phyloP scores from a whole-genome alignment of 202 grass and related monocot genomes.

The Panicum virgatum region DNA sequence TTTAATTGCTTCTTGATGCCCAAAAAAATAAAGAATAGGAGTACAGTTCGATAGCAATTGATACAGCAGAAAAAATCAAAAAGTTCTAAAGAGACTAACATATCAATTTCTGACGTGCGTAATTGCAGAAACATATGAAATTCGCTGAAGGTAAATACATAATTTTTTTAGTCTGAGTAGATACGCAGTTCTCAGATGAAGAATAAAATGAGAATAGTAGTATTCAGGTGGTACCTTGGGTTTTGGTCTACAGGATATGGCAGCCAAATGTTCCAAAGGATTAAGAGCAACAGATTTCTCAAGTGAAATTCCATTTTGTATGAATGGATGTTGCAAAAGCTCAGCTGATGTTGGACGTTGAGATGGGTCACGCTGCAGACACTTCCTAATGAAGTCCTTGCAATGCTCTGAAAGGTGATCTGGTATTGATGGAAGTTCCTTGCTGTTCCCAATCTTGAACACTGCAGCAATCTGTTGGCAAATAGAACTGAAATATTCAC shows the following conservation, averaged over 20 bases:
- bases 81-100: too few species aligned
- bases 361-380: constrained; percentile 82
- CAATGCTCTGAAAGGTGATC: constrained; percentile 84
- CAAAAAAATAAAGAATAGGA: background rate
- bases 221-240: constrained; percentile 55
- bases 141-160: background rate
- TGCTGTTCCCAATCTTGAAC: constrained; percentile 99
- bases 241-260: constrained; percentile 53
- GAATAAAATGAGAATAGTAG: background rate
- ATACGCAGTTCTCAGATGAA: background rate
- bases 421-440: constrained; percentile 89
- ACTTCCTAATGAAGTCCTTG: constrained; percentile 88
- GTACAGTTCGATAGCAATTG: background rate
- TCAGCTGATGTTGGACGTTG: constrained; percentile 73
- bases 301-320: constrained; percentile 58
- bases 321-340: constrained; percentile 83
- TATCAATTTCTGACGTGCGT: too few species aligned
- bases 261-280: constrained; percentile 56
- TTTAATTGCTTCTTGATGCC: background rate
- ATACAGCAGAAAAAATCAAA: background rate
- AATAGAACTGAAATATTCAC: constrained; percentile 25
- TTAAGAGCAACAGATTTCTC: constrained; percentile 69
- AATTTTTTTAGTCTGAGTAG: background rate
- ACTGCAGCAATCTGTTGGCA: constrained; percentile 86
- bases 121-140: too few species aligned